These are phyloP conservation scores for Epipyxis sp. DNA, from an alignment of 108 stramenopile genomes.

Conservation along the genomic window DNA sequence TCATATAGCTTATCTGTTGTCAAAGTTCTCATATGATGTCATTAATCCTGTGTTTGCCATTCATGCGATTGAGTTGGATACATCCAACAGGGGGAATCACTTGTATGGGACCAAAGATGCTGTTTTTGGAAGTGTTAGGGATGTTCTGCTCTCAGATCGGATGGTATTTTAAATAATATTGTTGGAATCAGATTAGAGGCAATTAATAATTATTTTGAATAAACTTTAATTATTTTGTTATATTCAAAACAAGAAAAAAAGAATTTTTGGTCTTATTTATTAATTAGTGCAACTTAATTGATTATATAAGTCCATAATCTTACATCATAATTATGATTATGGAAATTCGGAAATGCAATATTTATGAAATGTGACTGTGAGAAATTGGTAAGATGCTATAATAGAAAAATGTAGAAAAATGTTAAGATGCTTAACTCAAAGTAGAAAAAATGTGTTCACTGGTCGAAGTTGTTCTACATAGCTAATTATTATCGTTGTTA, in stretches of 20 bases:
- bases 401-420: background rate
- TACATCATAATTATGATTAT: too few relatives aligned
- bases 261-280: background rate
- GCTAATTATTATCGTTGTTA: background rate
- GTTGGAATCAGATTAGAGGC: background rate
- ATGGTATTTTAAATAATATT: background rate
- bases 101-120: conserved; percentile 1
- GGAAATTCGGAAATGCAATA: too few relatives aligned
- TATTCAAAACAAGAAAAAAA: background rate
- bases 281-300: background rate
- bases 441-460: background rate
- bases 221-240: background rate
- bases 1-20: conserved; percentile 22
- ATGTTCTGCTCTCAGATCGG: background rate
- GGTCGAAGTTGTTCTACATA: background rate
- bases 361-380: background rate
- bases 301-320: too few relatives aligned
- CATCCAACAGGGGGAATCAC: background rate
- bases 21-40: background rate
- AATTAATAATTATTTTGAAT: background rate
- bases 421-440: background rate
- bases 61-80: background rate
- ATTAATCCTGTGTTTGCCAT: conserved; percentile 32
- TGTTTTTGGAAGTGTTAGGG: background rate
- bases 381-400: background rate